Base-by-base conservation (phyloP, 2,329 filamentous ascomycete species). In the Sporothrix curviconia region DNA sequence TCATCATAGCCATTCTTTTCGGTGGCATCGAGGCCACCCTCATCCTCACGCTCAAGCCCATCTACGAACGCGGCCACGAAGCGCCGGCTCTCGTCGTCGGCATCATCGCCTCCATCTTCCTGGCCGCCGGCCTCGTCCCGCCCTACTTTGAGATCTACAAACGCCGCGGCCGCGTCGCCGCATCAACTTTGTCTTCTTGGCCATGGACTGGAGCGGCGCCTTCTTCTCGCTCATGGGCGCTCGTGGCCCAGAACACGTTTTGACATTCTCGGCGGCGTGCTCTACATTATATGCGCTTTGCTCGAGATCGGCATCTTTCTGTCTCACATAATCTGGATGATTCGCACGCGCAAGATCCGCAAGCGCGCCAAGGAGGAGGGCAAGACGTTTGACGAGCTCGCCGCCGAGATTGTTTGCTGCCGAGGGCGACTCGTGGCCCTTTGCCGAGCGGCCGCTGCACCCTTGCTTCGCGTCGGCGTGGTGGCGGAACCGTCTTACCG, bases 61-160 rank as follows among this genome's bases (percentile, higher is more conserved):
- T 81, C 1, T 84, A 85, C 60, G 67, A 71, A 6, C 70, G 70
- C 15, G 83, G 83, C 0, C 72, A 80, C 17, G 71, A 75, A 34
- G 79, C 76, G 66, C 81, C 82, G 0, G 74, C 81, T 55, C 69
- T 79, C 28, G 69, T 82, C 3, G 74, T 86, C 44, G 84, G 83
- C 6, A 74, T 84, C 24, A 66, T 82, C 28, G 82, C 83, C 1
- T 76, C 81, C 2, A 70, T 85, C 9, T 72, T 86, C 7, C 73
- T 86, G 7, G 76, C 76, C 2, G 66, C 71, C 2, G 84, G 84
- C 1, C 69, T 86, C 11, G 64, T 87, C 4, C 80, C 82, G 2
- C 82, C 82, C 0, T 86, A 84, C 62, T 77, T 77, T 56, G 83
- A 86, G 65, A 70, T 85, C 1, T 83, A 78, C 72, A 85, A 85